Conservation (phyloP, 805 yeast genomes). For the Yarrowia sp. region DNA sequence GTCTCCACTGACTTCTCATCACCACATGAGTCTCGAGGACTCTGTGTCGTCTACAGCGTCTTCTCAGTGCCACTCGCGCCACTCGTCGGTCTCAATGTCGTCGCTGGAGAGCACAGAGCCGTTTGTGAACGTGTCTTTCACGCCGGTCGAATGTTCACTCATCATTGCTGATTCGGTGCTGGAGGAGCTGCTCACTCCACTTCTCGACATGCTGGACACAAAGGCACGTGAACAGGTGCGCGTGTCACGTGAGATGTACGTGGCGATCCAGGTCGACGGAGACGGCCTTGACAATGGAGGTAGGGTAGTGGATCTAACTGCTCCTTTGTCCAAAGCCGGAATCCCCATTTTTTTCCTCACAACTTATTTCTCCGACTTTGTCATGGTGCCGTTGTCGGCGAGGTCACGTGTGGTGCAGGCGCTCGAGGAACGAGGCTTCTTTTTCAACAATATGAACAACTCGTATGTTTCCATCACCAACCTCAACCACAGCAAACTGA, state of each 20-base stretch:
- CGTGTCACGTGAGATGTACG: conserved; percentile 46
- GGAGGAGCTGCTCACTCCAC: conserved; percentile 42
- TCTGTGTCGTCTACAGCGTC: conserved; percentile 16
- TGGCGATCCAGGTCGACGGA: conserved; percentile 58
- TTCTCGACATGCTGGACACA: conserved; percentile 41
- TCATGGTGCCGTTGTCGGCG: conserved; percentile 52
- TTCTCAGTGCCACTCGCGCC: conserved; percentile 5
- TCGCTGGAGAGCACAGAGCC: conserved; percentile 38
- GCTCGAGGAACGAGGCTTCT: conserved; percentile 46
- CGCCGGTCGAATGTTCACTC: conserved; percentile 61
- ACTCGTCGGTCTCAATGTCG: conserved; percentile 30
- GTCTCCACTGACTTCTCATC: background rate
- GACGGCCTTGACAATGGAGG: conserved; percentile 55
- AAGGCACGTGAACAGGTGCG: conserved; percentile 39
- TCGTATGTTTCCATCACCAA: conserved; percentile 41
- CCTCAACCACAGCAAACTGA: conserved; percentile 12
- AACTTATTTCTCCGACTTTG: conserved; percentile 63
- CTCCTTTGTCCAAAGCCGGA: conserved; percentile 55
- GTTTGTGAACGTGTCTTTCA: conserved; percentile 61
- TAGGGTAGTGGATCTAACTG: conserved; percentile 54
- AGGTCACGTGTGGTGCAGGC: conserved; percentile 48
- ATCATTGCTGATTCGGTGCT: conserved; percentile 50
- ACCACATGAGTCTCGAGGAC: conserved; percentile 22
- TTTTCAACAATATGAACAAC: conserved; percentile 47
- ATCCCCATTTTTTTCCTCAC: conserved; percentile 61